Percentiles rank a stretch among this genome's conserved stretches.
These are phyloP conservation scores for Polygonum aviculare DNA, from an alignment of 148 eudicot species.

Conservation along the genomic window DNA sequence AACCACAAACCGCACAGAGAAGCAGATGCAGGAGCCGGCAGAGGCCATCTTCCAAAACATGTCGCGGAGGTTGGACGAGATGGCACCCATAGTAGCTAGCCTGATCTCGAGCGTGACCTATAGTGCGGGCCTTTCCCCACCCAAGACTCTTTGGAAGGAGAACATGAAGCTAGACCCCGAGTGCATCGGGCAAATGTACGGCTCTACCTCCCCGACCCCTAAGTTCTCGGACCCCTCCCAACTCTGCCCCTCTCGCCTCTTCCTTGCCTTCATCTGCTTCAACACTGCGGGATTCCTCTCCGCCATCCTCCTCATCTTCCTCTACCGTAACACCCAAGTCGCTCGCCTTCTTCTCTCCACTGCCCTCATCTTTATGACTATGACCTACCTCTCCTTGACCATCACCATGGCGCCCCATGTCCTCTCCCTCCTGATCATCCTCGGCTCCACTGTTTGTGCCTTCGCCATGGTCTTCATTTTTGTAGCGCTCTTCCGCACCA, in stretches of 20 bases:
- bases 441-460: background rate
- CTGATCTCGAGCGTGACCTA: background rate
- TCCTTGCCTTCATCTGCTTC: background rate
- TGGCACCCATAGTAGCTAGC: background rate
- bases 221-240: background rate
- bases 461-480: background rate
- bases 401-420: background rate
- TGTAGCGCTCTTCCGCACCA: background rate
- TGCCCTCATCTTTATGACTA: background rate
- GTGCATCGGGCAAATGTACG: background rate
- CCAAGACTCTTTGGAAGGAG: background rate
- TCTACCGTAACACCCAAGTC: background rate
- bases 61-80: background rate
- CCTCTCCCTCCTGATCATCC: constrained; percentile 3
- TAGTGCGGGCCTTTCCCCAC: background rate
- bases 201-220: background rate
- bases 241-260: background rate
- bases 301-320: background rate
- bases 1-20: background rate
- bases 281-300: background rate
- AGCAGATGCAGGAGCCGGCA: background rate
- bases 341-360: background rate
- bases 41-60: background rate
- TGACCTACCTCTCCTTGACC: background rate
- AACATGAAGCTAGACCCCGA: background rate